A percentile compares a stretch with the other conserved stretches of the same genome.
Conservation (phyloP, 768 basidiomycete species). For the Auricularia cornea region DNA sequence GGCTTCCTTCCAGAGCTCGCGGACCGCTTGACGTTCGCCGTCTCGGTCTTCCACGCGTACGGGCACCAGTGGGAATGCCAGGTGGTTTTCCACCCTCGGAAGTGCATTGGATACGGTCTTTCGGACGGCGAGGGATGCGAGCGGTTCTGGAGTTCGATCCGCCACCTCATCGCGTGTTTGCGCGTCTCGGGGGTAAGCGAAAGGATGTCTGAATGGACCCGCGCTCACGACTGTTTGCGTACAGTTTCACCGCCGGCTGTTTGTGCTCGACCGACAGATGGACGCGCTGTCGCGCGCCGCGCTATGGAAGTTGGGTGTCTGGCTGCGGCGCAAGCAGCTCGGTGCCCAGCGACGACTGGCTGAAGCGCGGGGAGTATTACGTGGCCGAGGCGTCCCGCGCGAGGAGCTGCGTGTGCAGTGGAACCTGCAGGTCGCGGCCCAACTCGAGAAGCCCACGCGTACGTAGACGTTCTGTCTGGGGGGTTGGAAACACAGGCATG, state of each 20-base stretch:
- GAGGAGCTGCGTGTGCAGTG: background rate
- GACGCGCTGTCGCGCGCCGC: background rate
- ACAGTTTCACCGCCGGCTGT: background rate
- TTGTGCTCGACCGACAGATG: conserved; percentile 1
- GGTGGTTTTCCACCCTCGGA: conserved; percentile 26
- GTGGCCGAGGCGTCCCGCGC: background rate
- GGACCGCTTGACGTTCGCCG: conserved; percentile 20
- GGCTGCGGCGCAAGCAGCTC: background rate
- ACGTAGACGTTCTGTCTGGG: background rate
- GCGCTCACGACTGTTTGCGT: background rate
- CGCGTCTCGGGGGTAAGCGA: conserved; percentile 24
- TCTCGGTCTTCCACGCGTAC: conserved; percentile 32
- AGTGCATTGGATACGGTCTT: conserved; percentile 22
- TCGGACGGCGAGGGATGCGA: conserved; percentile 30
- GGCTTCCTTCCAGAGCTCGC: conserved; percentile 8
- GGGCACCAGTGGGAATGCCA: conserved; percentile 32
- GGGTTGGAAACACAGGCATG: background rate
- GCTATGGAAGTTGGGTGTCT: too few species aligned
- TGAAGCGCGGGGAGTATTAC: background rate
- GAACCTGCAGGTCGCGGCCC: background rate
- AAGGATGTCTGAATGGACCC: background rate
- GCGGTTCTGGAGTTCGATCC: conserved; percentile 23
- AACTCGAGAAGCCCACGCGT: background rate
- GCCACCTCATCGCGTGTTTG: conserved; percentile 28
- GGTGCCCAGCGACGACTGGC: background rate